These are phyloP conservation scores for Pleurozium schreberi DNA, from an alignment of 225 moss, liverwort and hornwort species.

Conservation along the genomic window DNA sequence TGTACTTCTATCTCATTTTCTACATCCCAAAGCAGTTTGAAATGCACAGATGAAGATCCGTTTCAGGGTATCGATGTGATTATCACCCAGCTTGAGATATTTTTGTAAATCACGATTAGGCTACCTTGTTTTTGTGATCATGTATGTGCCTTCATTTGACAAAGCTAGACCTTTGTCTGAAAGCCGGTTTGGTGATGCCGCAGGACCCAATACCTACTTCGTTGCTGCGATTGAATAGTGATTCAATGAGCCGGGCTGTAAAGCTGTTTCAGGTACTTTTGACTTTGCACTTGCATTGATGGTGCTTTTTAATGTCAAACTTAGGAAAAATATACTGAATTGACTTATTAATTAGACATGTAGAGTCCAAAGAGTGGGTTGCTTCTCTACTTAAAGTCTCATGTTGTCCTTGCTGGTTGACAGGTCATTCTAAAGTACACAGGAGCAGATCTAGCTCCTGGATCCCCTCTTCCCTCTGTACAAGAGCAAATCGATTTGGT, in stretches of 20 bases:
- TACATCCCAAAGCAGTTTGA: slow-evolving; percentile 1
- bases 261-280: slow-evolving; percentile 69
- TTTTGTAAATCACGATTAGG: neutral
- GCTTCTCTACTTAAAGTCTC: neutral
- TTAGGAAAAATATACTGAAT: neutral
- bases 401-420: neutral
- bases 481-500: slow-evolving; percentile 87
- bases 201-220: slow-evolving; percentile 94
- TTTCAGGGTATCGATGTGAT: slow-evolving; percentile 4
- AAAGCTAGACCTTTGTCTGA: neutral
- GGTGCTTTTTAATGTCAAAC: neutral
- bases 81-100: neutral
- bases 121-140: neutral
- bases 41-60: slow-evolving; percentile 10
- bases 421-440: slow-evolving; percentile 81
- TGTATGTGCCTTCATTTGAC: neutral
- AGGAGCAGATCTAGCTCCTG: slow-evolving; percentile 51
- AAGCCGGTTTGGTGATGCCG: neutral
- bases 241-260: slow-evolving; percentile 77
- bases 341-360: neutral
- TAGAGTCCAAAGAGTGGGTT: neutral
- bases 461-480: slow-evolving; percentile 43
- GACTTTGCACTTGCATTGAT: neutral
- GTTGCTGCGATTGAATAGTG: slow-evolving; percentile 70
- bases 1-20: slow-evolving; percentile 22